A percentile compares a stretch with the other conserved stretches of the same genome.
Conservation (phyloP, 768 basidiomycete genomes). For the Clitopilus hobsonii region DNA sequence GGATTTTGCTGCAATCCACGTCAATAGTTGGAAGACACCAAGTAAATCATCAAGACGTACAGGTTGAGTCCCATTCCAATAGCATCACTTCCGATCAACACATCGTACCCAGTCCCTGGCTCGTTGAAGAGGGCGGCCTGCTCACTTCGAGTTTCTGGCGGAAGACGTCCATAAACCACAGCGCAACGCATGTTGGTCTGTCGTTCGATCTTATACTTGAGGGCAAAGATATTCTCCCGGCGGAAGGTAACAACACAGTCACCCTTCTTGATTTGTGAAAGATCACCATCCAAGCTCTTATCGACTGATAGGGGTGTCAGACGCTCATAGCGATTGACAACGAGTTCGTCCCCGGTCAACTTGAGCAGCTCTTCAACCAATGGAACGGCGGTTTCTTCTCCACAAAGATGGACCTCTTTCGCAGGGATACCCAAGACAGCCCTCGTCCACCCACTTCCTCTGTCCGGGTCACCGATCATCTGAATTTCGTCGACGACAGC, state of each 20-base stretch:
- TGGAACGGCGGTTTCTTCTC: slow-evolving; percentile 88
- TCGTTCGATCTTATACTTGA: slow-evolving; percentile 71
- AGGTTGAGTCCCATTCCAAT: slow-evolving; percentile 97
- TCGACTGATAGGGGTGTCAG: slow-evolving; percentile 81
- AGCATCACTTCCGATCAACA: slow-evolving; percentile 91
- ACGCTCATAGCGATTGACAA: slow-evolving; percentile 80
- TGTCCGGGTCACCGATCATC: slow-evolving; percentile 76
- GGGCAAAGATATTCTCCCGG: slow-evolving; percentile 64
- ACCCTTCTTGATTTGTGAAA: slow-evolving; percentile 61
- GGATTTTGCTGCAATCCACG: slow-evolving; percentile 68
- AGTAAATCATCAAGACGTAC: slow-evolving; percentile 58
- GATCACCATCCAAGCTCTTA: slow-evolving; percentile 56
- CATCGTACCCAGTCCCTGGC: slow-evolving; percentile 74
- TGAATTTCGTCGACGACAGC: slow-evolving; percentile 97
- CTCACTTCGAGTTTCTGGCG: slow-evolving; percentile 87
- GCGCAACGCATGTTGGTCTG: slow-evolving; percentile 77
- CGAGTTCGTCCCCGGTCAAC: slow-evolving; percentile 77
- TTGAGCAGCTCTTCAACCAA: slow-evolving; percentile 66
- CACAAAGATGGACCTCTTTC: slow-evolving; percentile 88
- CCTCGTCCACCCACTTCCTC: slow-evolving; percentile 79
- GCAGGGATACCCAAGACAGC: slow-evolving; percentile 77
- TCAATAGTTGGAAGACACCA: neutral
- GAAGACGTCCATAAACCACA: slow-evolving; percentile 88
- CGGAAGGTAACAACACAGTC: slow-evolving; percentile 92
- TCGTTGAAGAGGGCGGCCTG: slow-evolving; percentile 94